A percentile compares a stretch with the other conserved stretches of the same genome.
phyloP scores from a whole-genome alignment of 164 flowering plant species.

The Cinnamomum micranthum region DNA sequence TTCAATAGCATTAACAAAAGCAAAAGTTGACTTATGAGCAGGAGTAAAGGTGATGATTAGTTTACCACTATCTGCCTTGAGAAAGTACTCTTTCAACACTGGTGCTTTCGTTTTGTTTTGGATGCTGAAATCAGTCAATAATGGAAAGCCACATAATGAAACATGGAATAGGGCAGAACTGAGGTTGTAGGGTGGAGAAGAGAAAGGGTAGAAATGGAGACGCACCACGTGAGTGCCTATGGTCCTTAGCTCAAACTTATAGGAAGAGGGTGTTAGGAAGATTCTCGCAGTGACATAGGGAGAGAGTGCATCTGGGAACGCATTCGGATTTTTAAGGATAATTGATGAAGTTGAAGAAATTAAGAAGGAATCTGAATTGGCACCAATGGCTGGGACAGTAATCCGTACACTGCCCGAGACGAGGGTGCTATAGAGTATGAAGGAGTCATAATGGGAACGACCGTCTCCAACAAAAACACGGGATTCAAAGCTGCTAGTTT shows the following conservation, averaged over 20 bases:
- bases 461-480: neutral
- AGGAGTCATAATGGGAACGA: too few relatives aligned
- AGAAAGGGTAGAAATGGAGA: conserved; percentile 11
- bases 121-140: conserved; percentile 7
- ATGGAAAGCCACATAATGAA: neutral
- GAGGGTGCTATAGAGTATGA: too few relatives aligned
- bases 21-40: conserved; percentile 39
- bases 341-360: conserved; percentile 15
- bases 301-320: neutral
- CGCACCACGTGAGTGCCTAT: conserved; percentile 8
- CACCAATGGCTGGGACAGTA: too few relatives aligned
- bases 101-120: neutral
- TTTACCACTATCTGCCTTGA: conserved; percentile 2
- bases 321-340: neutral
- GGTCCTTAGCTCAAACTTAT: neutral
- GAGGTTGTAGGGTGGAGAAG: neutral
- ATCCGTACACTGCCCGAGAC: too few relatives aligned
- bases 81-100: conserved; percentile 11
- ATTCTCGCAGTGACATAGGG: conserved; percentile 8
- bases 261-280: conserved; percentile 5
- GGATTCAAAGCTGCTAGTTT: neutral
- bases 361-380: too few relatives aligned
- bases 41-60: conserved; percentile 57
- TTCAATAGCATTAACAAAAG: conserved; percentile 74
- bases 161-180: conserved; percentile 2